Conservation (phyloP, 2,329 filamentous ascomycete genomes). For the Sclerotinia minor region DNA sequence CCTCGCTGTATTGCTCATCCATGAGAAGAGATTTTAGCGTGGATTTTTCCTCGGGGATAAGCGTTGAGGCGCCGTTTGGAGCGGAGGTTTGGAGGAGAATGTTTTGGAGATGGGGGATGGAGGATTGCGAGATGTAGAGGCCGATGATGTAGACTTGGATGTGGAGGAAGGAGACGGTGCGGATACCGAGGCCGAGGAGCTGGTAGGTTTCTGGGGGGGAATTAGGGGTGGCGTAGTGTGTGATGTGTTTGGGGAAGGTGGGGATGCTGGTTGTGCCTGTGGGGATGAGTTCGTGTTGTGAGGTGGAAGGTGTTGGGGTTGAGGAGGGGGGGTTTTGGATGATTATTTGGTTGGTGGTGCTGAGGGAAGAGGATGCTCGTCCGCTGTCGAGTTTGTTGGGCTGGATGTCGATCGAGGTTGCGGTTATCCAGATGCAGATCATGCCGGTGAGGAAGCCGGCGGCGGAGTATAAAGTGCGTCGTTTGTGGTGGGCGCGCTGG, state of each 20-base stretch:
- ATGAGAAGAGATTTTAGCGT: constrained; percentile 67
- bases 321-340: constrained; percentile 36
- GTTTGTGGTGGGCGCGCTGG: constrained; percentile 38
- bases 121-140: constrained; percentile 81
- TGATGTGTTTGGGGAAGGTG: constrained; percentile 66
- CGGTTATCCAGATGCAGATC: constrained; percentile 40
- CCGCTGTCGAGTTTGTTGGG: constrained; percentile 26
- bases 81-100: constrained; percentile 75
- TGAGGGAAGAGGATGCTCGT: constrained; percentile 41
- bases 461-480: constrained; percentile 37
- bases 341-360: constrained; percentile 41
- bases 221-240: constrained; percentile 81
- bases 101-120: constrained; percentile 78
- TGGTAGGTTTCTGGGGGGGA: constrained; percentile 74
- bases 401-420: constrained; percentile 35
- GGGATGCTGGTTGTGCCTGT: constrained; percentile 41
- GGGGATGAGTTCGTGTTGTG: constrained; percentile 43
- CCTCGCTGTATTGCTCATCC: constrained; percentile 66
- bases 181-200: constrained; percentile 81
- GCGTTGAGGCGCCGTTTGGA: constrained; percentile 68
- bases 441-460: constrained; percentile 38
- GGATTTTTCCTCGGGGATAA: constrained; percentile 80
- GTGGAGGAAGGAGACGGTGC: constrained; percentile 83
- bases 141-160: constrained; percentile 96
- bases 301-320: too few relatives aligned